Percentiles rank a stretch among this genome's conserved stretches.
Evolutionary conservation across 1,139 yeast species (phyloP).

Genomic region (Geotrichum carabidarum): DNA sequence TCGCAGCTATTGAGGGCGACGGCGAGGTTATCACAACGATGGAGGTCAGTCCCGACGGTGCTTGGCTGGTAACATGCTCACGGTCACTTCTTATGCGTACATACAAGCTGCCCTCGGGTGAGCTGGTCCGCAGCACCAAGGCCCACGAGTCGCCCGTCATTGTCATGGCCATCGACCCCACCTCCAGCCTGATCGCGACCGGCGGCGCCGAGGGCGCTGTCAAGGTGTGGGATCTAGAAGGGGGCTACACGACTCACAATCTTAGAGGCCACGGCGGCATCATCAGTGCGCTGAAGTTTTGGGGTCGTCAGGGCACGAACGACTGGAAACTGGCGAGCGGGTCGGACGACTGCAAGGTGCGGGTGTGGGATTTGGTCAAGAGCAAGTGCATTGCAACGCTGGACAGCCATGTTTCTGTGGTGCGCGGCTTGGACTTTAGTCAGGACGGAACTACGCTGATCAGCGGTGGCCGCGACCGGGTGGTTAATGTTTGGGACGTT

Average conservation of each 20-base stretch:
- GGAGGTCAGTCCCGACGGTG: slow-evolving; percentile 71
- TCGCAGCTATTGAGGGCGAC: slow-evolving; percentile 74
- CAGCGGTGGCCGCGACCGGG: slow-evolving; percentile 86
- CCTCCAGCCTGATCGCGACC: slow-evolving; percentile 81
- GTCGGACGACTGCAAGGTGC: slow-evolving; percentile 70
- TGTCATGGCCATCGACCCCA: slow-evolving; percentile 67
- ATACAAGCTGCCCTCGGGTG: slow-evolving; percentile 42
- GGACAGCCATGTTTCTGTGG: slow-evolving; percentile 77
- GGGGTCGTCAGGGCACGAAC: slow-evolving; percentile 63
- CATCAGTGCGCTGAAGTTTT: slow-evolving; percentile 67
- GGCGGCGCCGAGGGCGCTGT: slow-evolving; percentile 95
- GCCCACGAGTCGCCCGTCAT: slow-evolving; percentile 71
- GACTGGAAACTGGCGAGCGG: slow-evolving; percentile 83
- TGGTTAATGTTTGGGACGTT: slow-evolving; percentile 57
- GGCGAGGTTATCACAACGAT: slow-evolving; percentile 77
- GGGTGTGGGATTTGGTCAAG: slow-evolving; percentile 86
- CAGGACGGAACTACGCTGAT: slow-evolving; percentile 52
- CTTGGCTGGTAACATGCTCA: slow-evolving; percentile 63
- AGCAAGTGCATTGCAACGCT: slow-evolving; percentile 59
- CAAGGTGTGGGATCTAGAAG: slow-evolving; percentile 87
- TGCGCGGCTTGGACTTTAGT: slow-evolving; percentile 73
- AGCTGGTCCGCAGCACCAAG: slow-evolving; percentile 39
- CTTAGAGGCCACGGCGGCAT: slow-evolving; percentile 95
- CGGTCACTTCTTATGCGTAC: slow-evolving; percentile 79
- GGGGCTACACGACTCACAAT: slow-evolving; percentile 83